Conservation (phyloP, 257 asterid genomes). For the Capsicum chinense region DNA sequence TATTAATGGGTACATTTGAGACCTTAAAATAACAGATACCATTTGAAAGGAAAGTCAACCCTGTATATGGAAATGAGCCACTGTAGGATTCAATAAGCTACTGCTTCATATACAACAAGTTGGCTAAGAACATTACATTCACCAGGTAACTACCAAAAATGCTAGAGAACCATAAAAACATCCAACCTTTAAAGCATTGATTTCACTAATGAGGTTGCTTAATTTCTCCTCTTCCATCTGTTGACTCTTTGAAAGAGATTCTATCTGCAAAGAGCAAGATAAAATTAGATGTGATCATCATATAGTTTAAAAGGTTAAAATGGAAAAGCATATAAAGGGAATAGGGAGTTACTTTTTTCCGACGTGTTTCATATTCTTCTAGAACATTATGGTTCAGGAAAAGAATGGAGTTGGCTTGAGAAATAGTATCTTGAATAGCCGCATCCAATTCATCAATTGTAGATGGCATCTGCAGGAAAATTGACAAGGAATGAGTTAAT, state of each 20-base stretch:
- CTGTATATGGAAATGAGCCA: conserved; percentile 17
- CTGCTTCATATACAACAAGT: not conserved
- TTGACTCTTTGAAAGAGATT: conserved; percentile 59
- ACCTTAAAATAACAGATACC: not conserved
- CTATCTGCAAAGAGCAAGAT: conserved; percentile 64
- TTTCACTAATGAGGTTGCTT: conserved; percentile 50
- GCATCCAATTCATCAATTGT: conserved; percentile 88
- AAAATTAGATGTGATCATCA: not conserved
- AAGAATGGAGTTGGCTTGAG: conserved; percentile 86
- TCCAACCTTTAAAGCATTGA: conserved; percentile 72
- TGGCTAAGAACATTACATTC: not conserved
- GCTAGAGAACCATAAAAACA: not conserved
- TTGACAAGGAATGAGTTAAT: conserved; percentile 30
- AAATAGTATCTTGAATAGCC: conserved; percentile 72
- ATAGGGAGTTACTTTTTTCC: conserved; percentile 54
- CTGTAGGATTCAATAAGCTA: not conserved
- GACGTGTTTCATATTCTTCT: conserved; percentile 90
- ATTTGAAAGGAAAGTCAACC: conserved; percentile 11
- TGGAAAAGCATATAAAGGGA: conserved; percentile 23
- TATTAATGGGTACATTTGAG: not conserved
- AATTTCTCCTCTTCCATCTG: conserved; percentile 67
- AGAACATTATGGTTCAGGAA: conserved; percentile 79
- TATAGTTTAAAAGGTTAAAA: conserved; percentile 25
- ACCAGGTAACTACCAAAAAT: not conserved
- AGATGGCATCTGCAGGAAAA: conserved; percentile 80